A percentile compares a stretch with the other conserved stretches of the same genome.
These are phyloP conservation scores for Choiromyces venosus DNA, from an alignment of 495 filamentous ascomycete species.

Conservation along the genomic window DNA sequence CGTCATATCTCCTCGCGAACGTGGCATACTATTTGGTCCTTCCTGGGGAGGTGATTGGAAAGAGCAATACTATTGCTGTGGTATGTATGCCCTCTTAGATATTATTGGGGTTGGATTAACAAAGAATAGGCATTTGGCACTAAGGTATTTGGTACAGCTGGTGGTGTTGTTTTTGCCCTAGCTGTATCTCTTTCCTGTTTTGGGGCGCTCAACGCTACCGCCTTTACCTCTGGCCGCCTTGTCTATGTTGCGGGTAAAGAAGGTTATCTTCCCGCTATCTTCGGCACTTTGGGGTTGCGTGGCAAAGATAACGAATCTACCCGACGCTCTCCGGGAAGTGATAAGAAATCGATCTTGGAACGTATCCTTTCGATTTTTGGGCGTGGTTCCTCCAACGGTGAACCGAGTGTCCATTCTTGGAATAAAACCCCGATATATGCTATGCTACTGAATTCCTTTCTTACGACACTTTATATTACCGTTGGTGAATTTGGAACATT, in stretches of 20 bases:
- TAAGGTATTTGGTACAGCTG: conserved; percentile 79
- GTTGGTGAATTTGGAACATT: conserved; percentile 88
- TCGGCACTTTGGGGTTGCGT: conserved; percentile 75
- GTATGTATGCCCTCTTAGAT: conserved; percentile 43
- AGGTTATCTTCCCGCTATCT: conserved; percentile 79
- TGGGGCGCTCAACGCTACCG: conserved; percentile 88
- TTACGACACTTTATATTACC: conserved; percentile 70
- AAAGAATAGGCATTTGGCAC: conserved; percentile 58
- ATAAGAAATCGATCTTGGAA: not conserved
- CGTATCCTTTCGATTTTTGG: conserved; percentile 3
- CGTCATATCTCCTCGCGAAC: conserved; percentile 85
- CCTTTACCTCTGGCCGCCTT: conserved; percentile 85
- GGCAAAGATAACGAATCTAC: conserved; percentile 43
- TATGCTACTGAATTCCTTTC: conserved; percentile 66
- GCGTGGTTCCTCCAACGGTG: conserved; percentile 21
- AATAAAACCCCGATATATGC: conserved; percentile 76
- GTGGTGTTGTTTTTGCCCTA: conserved; percentile 78
- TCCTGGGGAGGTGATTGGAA: conserved; percentile 71
- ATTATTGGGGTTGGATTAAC: not conserved
- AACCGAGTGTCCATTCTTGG: conserved; percentile 6
- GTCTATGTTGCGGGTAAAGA: conserved; percentile 94
- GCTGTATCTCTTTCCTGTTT: conserved; percentile 84
- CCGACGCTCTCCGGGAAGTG: conserved; percentile 41
- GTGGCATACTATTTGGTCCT: conserved; percentile 91
- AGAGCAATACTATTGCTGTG: conserved; percentile 86